A percentile compares a stretch with the other conserved stretches of the same genome.
phyloP scores from a whole-genome alignment of 495 filamentous ascomycete genomes.

The Tirmania nivea region DNA sequence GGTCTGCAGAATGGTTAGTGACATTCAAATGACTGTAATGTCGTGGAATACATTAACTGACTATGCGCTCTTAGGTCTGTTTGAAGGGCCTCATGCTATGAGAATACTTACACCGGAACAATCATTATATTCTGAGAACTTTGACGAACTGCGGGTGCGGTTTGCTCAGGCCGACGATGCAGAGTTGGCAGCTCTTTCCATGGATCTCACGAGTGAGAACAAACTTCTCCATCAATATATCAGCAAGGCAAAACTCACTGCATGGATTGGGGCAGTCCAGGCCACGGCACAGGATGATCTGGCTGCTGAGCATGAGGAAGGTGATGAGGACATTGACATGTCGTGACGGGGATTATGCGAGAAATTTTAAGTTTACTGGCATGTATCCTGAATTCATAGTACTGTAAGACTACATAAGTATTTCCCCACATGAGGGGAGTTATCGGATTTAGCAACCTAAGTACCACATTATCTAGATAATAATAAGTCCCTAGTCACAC shows the following conservation, averaged over 20 bases:
- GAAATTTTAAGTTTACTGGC: too few relatives aligned
- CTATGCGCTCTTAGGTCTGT: constrained; percentile 4
- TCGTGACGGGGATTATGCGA: constrained; percentile 1
- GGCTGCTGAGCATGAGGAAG: constrained; percentile 11
- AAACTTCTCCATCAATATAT: constrained; percentile 7
- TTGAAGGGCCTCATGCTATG: constrained; percentile 10
- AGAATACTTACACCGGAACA: constrained; percentile 9
- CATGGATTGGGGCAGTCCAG: constrained; percentile 9
- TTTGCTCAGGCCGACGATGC: constrained; percentile 13
- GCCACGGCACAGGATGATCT: constrained; percentile 22
- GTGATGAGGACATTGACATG: constrained; percentile 3
- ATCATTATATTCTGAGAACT: constrained; percentile 7
- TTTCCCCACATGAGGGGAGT: too few relatives aligned
- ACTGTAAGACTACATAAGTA: too few relatives aligned
- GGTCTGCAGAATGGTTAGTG: constrained; percentile 14
- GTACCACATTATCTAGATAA: too few relatives aligned
- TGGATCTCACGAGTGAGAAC: constrained; percentile 14
- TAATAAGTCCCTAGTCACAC: too few relatives aligned
- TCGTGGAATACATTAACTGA: not conserved
- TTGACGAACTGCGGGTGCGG: constrained; percentile 10
- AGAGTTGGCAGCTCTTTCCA: constrained; percentile 6
- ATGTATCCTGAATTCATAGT: too few relatives aligned
- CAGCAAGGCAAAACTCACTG: constrained; percentile 3
- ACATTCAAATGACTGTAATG: not conserved
- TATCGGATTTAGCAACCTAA: too few relatives aligned